Percentiles rank a stretch among this genome's conserved stretches.
These are phyloP conservation scores for Rubus parviflorus DNA, from an alignment of 306 rosid species.

Conservation along the genomic window DNA sequence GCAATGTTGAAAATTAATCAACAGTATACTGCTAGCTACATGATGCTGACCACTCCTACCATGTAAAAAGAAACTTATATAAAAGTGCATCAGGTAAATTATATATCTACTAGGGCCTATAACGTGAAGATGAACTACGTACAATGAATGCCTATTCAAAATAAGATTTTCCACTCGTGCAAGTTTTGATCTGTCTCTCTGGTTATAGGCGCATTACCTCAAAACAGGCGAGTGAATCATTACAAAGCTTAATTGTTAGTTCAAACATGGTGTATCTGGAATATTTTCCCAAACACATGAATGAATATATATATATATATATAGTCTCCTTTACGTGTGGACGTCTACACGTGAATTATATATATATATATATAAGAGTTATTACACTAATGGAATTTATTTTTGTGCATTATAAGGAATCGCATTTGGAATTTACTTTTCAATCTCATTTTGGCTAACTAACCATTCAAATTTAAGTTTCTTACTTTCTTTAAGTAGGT, in stretches of 20 bases:
- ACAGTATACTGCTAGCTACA: neutral
- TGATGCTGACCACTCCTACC: neutral
- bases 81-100: neutral
- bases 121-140: conserved; percentile 6
- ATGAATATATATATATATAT: no score
- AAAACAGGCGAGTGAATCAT: neutral
- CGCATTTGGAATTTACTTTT: no score
- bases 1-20: neutral
- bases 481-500: no score
- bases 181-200: neutral
- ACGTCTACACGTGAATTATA: no score
- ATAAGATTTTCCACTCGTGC: neutral
- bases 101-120: conserved; percentile 5
- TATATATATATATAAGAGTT: no score
- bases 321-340: no score
- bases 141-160: neutral
- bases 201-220: neutral
- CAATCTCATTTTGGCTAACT: no score
- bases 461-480: no score
- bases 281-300: no score
- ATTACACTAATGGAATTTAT: no score
- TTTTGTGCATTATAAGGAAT: no score
- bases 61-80: neutral
- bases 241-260: neutral
- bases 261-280: no score